Evolutionary conservation across 805 yeast species (phyloP).

Genomic region (Cyberlindnera veronae): DNA sequence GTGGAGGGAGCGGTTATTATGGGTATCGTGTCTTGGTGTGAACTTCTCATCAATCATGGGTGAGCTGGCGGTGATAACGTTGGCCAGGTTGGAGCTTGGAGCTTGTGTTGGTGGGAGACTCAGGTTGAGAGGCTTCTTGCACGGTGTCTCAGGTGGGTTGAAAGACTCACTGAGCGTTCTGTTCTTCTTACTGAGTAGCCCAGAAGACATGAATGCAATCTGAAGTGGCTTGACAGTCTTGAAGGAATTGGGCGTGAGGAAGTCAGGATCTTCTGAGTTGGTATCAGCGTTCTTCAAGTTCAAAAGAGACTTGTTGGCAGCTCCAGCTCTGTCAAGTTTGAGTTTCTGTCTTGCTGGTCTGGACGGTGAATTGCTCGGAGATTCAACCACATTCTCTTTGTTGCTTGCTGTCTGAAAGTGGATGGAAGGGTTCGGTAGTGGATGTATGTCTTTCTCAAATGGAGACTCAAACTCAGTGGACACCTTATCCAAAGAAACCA

Average conservation of each 20-base stretch:
- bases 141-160: conserved; percentile 61
- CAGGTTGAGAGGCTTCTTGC: conserved; percentile 41
- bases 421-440: conserved; percentile 28
- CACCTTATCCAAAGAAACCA: conserved; percentile 25
- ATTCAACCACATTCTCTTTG: conserved; percentile 14
- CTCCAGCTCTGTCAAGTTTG: conserved; percentile 13
- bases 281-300: conserved; percentile 8
- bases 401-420: conserved; percentile 16
- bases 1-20: conserved; percentile 8
- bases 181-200: conserved; percentile 62
- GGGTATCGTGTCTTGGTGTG: conserved; percentile 22
- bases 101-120: conserved; percentile 17
- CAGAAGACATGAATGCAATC: conserved; percentile 76
- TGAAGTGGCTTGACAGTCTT: conserved; percentile 79
- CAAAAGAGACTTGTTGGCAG: conserved; percentile 10
- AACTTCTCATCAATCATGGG: conserved; percentile 28
- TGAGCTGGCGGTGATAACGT: conserved; percentile 29
- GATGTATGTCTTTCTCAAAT: conserved; percentile 23
- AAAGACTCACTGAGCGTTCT: conserved; percentile 35
- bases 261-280: conserved; percentile 22
- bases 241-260: conserved; percentile 53
- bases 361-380: conserved; percentile 32
- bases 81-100: conserved; percentile 28
- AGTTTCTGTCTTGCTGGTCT: conserved; percentile 31
- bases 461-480: conserved; percentile 20